Evolutionary conservation across 176 grass and related monocot genomes (phyloP).

Genomic region (Zizania latifolia): DNA sequence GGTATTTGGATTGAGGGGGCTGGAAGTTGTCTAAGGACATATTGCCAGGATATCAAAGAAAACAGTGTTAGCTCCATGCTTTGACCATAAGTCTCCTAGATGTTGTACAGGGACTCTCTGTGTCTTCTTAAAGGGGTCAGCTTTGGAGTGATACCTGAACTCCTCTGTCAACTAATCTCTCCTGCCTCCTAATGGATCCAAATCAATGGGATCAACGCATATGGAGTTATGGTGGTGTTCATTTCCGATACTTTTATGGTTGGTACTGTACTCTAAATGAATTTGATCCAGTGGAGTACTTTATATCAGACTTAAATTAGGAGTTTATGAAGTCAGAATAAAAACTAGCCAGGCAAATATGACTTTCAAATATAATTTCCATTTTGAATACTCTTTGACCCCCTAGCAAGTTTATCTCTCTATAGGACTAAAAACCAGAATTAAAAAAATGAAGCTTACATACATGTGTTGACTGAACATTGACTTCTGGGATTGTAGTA

Average conservation of each 20-base stretch:
- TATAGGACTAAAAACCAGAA: neutral
- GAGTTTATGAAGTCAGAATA: neutral
- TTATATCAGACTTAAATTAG: neutral
- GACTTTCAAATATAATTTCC: neutral
- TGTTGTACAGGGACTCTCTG: neutral
- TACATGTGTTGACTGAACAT: constrained; percentile 68
- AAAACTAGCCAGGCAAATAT: neutral
- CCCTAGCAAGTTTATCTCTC: neutral
- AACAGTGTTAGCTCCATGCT: neutral
- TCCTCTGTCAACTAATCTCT: neutral
- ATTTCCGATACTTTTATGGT: neutral
- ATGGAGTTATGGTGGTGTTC: no score
- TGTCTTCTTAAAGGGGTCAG: neutral
- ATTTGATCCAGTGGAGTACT: neutral
- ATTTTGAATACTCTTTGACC: neutral
- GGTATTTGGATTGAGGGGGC: no score
- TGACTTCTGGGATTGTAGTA: constrained; percentile 60
- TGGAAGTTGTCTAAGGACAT: neutral
- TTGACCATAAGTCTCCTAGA: neutral
- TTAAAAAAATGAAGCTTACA: constrained; percentile 19
- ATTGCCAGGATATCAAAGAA: neutral
- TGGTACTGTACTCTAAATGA: neutral
- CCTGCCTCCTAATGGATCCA: neutral
- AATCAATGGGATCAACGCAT: no score
- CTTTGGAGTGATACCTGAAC: neutral